Conservation (phyloP, 805 yeast genomes). For the Candida rishiriensis region DNA sequence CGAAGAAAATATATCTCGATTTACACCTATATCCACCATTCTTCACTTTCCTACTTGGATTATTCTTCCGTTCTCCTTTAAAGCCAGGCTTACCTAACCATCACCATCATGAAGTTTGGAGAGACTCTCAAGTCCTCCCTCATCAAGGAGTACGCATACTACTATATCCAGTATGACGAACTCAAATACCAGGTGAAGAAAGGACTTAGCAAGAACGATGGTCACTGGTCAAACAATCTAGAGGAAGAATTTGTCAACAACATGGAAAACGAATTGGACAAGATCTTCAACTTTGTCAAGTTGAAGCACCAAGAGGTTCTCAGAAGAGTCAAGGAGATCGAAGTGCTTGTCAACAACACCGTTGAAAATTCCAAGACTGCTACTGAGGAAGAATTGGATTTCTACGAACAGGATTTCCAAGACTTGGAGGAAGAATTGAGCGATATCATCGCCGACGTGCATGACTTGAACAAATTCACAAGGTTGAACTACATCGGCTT, state of each 20-base stretch:
- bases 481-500: conserved; percentile 95
- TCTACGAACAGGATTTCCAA: conserved; percentile 62
- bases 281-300: conserved; percentile 86
- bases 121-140: conserved; percentile 86
- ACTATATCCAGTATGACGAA: conserved; percentile 89
- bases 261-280: conserved; percentile 82
- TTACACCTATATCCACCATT: no score
- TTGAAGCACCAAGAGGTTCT: conserved; percentile 82
- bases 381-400: conserved; percentile 28
- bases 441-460: conserved; percentile 95
- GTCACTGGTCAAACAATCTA: conserved; percentile 67
- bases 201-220: conserved; percentile 50
- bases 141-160: conserved; percentile 85
- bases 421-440: conserved; percentile 70
- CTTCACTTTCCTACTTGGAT: no score
- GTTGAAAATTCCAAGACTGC: conserved; percentile 43
- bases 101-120: conserved; percentile 78
- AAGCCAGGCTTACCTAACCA: no score
- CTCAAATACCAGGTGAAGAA: conserved; percentile 76
- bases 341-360: conserved; percentile 59
- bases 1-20: no score
- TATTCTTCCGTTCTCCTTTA: no score
- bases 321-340: conserved; percentile 80
- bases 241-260: conserved; percentile 78
- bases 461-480: conserved; percentile 91